Evolutionary conservation across 2,329 filamentous ascomycete genomes (phyloP).

Genomic region (Fusarium udum): DNA sequence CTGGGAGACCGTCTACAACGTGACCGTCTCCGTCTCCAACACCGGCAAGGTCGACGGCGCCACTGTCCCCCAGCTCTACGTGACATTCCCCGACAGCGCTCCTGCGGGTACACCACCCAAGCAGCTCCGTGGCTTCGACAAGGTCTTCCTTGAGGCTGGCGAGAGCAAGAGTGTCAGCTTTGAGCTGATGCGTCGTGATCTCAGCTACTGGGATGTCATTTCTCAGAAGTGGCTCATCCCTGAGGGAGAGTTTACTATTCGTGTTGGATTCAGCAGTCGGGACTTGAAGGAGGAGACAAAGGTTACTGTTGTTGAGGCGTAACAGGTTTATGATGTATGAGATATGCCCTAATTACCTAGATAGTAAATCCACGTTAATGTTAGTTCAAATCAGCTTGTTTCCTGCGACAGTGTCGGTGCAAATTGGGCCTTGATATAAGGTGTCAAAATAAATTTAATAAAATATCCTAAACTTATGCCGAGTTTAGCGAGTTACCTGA

Average conservation of each 20-base stretch:
- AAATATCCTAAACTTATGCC: too few relatives aligned
- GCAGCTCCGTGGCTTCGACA: constrained; percentile 63
- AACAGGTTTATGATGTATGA: constrained; percentile 33
- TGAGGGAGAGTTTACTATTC: constrained; percentile 39
- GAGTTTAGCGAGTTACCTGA: too few relatives aligned
- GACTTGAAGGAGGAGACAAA: constrained; percentile 38
- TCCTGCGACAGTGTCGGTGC: background rate
- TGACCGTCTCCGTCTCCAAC: constrained; percentile 60
- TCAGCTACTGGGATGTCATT: constrained; percentile 60
- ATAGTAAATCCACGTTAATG: constrained; percentile 6
- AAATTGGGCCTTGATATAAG: too few relatives aligned
- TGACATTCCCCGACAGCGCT: constrained; percentile 53
- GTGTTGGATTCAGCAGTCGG: constrained; percentile 44
- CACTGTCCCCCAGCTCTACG: constrained; percentile 65
- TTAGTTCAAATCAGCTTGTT: background rate
- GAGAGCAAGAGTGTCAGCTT: constrained; percentile 55
- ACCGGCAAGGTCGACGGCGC: constrained; percentile 59
- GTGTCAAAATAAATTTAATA: too few relatives aligned
- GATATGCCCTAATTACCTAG: constrained; percentile 10
- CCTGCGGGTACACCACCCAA: constrained; percentile 56
- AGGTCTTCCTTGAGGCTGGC: constrained; percentile 55
- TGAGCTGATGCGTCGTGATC: constrained; percentile 56
- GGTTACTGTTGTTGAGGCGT: constrained; percentile 35
- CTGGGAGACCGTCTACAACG: constrained; percentile 60
- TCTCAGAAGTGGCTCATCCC: constrained; percentile 53